Conservation (phyloP, 2,329 filamentous ascomycete genomes). For the Aurifilum marmelostoma region DNA sequence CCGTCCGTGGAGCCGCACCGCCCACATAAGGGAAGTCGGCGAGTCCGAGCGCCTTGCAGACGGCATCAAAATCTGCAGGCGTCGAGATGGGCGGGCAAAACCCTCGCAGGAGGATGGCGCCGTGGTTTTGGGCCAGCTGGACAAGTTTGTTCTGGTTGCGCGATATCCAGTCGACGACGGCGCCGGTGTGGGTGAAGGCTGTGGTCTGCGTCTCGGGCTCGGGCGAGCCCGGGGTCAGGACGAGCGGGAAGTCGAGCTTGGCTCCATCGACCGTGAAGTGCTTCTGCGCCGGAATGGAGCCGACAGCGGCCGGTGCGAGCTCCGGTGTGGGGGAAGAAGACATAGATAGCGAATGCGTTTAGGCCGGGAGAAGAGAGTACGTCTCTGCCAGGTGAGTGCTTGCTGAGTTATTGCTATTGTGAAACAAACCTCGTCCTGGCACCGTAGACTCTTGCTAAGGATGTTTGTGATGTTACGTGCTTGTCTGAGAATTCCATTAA, state of each 20-base stretch:
- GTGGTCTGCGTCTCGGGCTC: conserved; percentile 29
- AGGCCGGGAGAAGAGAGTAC: too few species aligned
- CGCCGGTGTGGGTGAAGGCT: conserved; percentile 10
- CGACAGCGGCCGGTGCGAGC: conserved; percentile 19
- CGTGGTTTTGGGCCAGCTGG: conserved; percentile 20
- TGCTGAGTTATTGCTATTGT: too few species aligned
- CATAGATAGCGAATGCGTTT: too few species aligned
- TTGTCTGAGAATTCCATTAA: neutral
- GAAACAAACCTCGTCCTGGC: too few species aligned
- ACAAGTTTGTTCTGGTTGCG: conserved; percentile 16
- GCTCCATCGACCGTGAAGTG: conserved; percentile 16
- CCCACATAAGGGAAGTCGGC: conserved; percentile 25
- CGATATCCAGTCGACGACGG: conserved; percentile 21
- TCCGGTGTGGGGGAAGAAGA: conserved; percentile 1
- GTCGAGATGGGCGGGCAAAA: conserved; percentile 24
- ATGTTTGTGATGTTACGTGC: neutral
- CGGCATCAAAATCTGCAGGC: conserved; percentile 22
- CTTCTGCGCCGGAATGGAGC: conserved; percentile 23
- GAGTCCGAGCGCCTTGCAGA: conserved; percentile 24
- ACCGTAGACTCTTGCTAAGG: too few species aligned
- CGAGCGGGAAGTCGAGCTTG: conserved; percentile 22
- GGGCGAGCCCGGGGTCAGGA: conserved; percentile 25
- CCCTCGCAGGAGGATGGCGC: conserved; percentile 25
- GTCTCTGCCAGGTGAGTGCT: neutral
- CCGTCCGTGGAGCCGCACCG: conserved; percentile 23